A percentile compares a stretch with the other conserved stretches of the same genome.
Evolutionary conservation across 2,329 filamentous ascomycete species (phyloP).

Genomic region (Teratosphaeria zuluensis): DNA sequence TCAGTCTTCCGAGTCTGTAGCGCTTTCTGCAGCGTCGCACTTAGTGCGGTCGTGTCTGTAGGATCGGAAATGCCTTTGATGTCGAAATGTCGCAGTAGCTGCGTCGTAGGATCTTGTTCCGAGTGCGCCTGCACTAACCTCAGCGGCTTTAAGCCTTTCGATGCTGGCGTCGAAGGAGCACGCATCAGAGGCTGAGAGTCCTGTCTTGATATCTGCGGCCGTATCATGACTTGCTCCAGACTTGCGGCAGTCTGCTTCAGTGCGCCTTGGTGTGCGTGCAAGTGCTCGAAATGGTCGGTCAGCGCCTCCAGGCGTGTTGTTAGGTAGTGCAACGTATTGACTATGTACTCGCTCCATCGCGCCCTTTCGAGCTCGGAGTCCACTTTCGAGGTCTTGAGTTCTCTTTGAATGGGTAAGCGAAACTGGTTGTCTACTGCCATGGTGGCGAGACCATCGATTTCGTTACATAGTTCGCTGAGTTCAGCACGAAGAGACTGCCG

Average conservation of each 20-base stretch:
- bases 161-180: conserved; percentile 1
- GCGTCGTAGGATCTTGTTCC: conserved; percentile 18
- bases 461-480: conserved; percentile 58
- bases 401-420: conserved; percentile 48
- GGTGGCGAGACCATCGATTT: conserved; percentile 59
- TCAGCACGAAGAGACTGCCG: conserved; percentile 48
- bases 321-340: conserved; percentile 34
- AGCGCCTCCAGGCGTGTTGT: conserved; percentile 21
- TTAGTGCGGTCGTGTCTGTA: conserved; percentile 7
- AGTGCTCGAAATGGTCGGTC: conserved; percentile 17
- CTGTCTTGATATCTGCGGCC: neutral
- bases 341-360: conserved; percentile 35
- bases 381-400: conserved; percentile 26
- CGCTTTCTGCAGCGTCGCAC: conserved; percentile 18
- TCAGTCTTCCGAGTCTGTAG: conserved; percentile 26
- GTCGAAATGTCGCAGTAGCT: conserved; percentile 21
- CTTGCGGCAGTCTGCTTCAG: conserved; percentile 13
- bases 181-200: neutral
- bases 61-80: conserved; percentile 13
- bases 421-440: conserved; percentile 63
- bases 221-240: neutral
- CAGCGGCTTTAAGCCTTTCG: conserved; percentile 22
- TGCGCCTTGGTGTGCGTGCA: conserved; percentile 18
- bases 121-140: conserved; percentile 23
- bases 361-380: conserved; percentile 27